Percentiles rank a stretch among this genome's conserved stretches.
These are phyloP conservation scores for Myochromella boudieri DNA, from an alignment of 768 basidiomycete genomes.

Conservation along the genomic window DNA sequence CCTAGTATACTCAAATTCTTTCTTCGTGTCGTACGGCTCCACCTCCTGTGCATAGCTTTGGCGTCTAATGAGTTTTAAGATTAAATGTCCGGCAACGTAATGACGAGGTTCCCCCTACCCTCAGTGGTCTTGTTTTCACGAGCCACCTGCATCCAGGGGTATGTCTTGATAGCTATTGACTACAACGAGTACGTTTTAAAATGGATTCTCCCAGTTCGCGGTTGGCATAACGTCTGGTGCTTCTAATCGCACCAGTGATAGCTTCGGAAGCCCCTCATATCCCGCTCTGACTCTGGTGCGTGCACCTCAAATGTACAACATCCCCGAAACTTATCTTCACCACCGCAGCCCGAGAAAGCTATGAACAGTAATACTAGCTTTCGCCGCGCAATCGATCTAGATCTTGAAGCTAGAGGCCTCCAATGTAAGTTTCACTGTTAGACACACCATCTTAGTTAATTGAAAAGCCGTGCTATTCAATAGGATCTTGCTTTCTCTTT, in stretches of 20 bases:
- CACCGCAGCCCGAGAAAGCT: background rate
- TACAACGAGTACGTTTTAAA: too few relatives aligned
- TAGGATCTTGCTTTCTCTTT: too few relatives aligned
- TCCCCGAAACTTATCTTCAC: background rate
- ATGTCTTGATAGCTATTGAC: too few relatives aligned
- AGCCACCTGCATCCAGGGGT: too few relatives aligned
- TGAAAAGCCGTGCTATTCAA: too few relatives aligned
- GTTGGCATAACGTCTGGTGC: too few relatives aligned
- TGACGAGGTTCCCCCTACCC: background rate
- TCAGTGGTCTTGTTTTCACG: conserved; percentile 5
- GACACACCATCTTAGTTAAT: too few relatives aligned
- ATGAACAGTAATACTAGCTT: background rate
- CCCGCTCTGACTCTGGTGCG: background rate
- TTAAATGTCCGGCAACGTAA: conserved; percentile 1
- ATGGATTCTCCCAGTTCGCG: too few relatives aligned
- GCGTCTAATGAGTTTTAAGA: background rate
- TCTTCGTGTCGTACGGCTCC: conserved; percentile 19
- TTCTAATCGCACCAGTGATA: too few relatives aligned
- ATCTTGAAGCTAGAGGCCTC: conserved; percentile 3
- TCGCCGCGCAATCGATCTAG: conserved; percentile 2
- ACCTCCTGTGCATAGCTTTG: background rate
- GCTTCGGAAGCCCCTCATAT: too few relatives aligned
- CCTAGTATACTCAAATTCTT: conserved; percentile 28
- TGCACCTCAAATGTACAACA: too few relatives aligned
- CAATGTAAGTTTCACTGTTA: background rate